Evolutionary conservation across 2,329 filamentous ascomycete species (phyloP), one percentile per base, ranked within the genome.

Genomic region (Rutstroemia sp.): DNA sequence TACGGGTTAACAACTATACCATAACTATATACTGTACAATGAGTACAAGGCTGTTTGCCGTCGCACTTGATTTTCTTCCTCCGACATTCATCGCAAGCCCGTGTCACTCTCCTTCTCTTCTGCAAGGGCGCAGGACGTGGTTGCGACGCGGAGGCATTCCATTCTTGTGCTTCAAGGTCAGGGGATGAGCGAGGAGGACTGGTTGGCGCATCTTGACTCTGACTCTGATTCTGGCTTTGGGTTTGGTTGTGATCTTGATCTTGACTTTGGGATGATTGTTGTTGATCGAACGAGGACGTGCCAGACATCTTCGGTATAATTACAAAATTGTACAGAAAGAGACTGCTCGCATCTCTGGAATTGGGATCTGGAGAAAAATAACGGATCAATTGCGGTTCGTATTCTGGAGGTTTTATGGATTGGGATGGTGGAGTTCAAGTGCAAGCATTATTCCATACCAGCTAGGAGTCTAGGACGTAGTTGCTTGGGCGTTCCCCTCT

Each of bases 1-100:
- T 30, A 47, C 44, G 47, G 30, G 19, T n/a, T 21, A 57, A 21
- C 30, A 45, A 45, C 45, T 79, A 69, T 79, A 96, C 94, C 92
- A 77, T 99, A 99, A 71, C 91, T 96, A 73, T 99, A 99, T 50
- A 97, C 91, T 10, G 92, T 95, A 72, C 94, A 99, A 72, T 97
- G 94, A 0, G 92, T 96, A 73, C 89, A 94, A 9, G 89, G 89
- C 70, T 92, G 88, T 71, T 91, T 90, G 64, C 54, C 88, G 70
- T 92, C 88, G 65, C 88, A 92, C 70, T 92, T 92, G 67, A 92
- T 92, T 72, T 92, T 92, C 71, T 92, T 92, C 63, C 88, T 80
- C 57, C 88, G 81, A 69, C 88, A 92, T 71, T 92, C 87, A 65
- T 91, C 88, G 72, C 88, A 92, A 42, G 88, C 88, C 65, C 89